Conservation (phyloP, 306 rosid species). For the Hippophae gyantsensis region DNA sequence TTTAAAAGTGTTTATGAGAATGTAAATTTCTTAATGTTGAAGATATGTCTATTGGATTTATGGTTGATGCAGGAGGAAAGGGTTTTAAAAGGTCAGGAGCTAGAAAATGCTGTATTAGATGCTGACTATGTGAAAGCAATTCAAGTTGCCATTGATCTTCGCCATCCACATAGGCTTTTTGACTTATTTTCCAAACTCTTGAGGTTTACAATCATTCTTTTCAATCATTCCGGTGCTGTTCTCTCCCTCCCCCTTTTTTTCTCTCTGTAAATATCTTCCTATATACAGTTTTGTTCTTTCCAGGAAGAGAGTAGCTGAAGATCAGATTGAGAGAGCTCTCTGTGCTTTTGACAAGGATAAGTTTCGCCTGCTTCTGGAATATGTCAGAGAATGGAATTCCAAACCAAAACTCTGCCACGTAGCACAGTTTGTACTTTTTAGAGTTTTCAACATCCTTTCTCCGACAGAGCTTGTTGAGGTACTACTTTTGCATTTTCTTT, state of each 20-base stretch:
- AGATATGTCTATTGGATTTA: neutral
- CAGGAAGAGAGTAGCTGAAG: constrained; percentile 59
- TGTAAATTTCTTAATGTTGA: neutral
- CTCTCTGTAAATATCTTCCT: too few species aligned
- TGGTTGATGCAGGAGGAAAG: constrained; percentile 65
- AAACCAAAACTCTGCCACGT: constrained; percentile 82
- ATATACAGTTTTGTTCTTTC: constrained; percentile 15
- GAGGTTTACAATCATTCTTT: constrained; percentile 41
- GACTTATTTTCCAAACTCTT: constrained; percentile 56
- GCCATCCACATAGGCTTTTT: constrained; percentile 69
- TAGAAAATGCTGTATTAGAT: constrained; percentile 84
- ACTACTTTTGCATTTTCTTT: neutral
- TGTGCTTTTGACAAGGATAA: constrained; percentile 48
- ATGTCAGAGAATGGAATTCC: constrained; percentile 85
- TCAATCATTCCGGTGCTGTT: neutral
- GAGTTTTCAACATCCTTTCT: constrained; percentile 59
- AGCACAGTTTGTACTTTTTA: constrained; percentile 70
- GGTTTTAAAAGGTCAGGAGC: constrained; percentile 86
- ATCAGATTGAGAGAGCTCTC: constrained; percentile 53
- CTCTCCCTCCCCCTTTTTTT: constrained; percentile 6
- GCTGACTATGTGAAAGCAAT: constrained; percentile 80
- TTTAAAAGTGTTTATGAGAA: too few species aligned
- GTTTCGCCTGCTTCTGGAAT: constrained; percentile 47
- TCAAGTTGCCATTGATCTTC: constrained; percentile 73
- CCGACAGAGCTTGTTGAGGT: constrained; percentile 73